Conservation (phyloP, 2,329 filamentous ascomycete genomes). For the Trichoderma koningiopsis region DNA sequence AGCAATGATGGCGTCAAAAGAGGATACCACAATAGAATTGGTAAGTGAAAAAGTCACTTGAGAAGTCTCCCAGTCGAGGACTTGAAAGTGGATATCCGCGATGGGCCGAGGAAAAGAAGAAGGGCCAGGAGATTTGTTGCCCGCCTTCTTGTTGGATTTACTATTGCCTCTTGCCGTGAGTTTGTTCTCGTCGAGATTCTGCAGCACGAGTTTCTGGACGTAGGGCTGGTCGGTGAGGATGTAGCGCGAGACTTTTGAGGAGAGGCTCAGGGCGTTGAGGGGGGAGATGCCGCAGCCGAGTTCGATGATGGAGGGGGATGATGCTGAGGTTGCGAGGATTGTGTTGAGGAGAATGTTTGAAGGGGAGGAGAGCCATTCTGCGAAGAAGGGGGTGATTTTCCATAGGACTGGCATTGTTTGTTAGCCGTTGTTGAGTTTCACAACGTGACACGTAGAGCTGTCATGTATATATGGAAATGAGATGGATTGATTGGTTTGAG, state of each 20-base stretch:
- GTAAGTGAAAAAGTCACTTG: slow-evolving; percentile 51
- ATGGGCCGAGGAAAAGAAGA: slow-evolving; percentile 1
- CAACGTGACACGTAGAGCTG: not conserved
- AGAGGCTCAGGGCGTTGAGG: slow-evolving; percentile 71
- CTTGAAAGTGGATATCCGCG: slow-evolving; percentile 52
- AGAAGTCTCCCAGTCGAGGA: slow-evolving; percentile 83
- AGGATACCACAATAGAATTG: slow-evolving; percentile 39
- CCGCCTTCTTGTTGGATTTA: not conserved
- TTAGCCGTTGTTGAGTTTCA: not conserved
- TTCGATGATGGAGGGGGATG: slow-evolving; percentile 67
- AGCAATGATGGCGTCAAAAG: slow-evolving; percentile 75
- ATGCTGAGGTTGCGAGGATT: slow-evolving; percentile 36
- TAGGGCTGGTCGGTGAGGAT: slow-evolving; percentile 88
- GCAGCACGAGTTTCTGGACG: slow-evolving; percentile 72
- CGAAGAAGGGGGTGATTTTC: slow-evolving; percentile 84
- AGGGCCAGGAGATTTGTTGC: slow-evolving; percentile 14
- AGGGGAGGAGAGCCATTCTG: slow-evolving; percentile 71
- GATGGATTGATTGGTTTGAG: no score
- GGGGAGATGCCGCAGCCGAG: slow-evolving; percentile 88
- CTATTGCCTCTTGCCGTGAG: not conserved
- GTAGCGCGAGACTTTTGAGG: slow-evolving; percentile 63
- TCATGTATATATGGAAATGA: not conserved
- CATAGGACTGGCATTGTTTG: slow-evolving; percentile 68
- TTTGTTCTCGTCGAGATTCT: slow-evolving; percentile 71
- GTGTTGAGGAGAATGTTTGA: slow-evolving; percentile 63